Base-by-base conservation (phyloP, 2,329 filamentous ascomycete genomes). In the Colletotrichum sp. region DNA sequence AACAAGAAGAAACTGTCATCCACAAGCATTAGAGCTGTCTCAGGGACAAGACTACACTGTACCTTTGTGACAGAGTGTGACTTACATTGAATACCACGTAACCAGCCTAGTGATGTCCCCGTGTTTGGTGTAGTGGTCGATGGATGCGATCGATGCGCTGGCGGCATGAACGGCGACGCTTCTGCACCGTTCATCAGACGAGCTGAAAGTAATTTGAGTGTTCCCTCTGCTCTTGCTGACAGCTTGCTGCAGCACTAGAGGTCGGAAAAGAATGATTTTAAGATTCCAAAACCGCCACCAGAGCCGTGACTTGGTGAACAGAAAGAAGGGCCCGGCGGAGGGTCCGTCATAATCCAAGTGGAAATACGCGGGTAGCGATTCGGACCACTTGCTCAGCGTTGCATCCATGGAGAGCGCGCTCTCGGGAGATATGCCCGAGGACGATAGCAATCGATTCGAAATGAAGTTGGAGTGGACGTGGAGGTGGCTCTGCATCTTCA, bases 201-300 rank as follows among this genome's bases (percentile, higher is more conserved):
- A 71, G 15, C 73, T 78, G 18, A 78, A 39, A 13, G 68, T 64
- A 8, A 67, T 30, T 7, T 66, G 65, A 5, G 36, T 36, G 18
- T 59, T n/a, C 8, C 77, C 75, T 49, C 74, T 76, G 16, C 64
- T 76, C n/a, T 78, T 75, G 52, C 76, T 77, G 24, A 82, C 78
- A 7, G 80, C 81, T 9, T 79, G 78, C 21, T 78, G 77, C 24
- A 83, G 77, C 13, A 84, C 71, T 18, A 83, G 71, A 36, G 81
- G 80, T 18, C 82, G 80, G 55, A 82, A 82, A 4, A 83, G 68
- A 36, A 82, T 81, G 49, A 83, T 82, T 65, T 80, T 81, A 13
- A 84, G 55, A 62, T 84, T 84, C 81, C 82, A 82, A 52, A 82
- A 79, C 6, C 82, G 81, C 82, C 82, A 84, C 81, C 80, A 82